Conservation (phyloP, 192 early-diverging fungal species). For the Coemansia sp. region DNA sequence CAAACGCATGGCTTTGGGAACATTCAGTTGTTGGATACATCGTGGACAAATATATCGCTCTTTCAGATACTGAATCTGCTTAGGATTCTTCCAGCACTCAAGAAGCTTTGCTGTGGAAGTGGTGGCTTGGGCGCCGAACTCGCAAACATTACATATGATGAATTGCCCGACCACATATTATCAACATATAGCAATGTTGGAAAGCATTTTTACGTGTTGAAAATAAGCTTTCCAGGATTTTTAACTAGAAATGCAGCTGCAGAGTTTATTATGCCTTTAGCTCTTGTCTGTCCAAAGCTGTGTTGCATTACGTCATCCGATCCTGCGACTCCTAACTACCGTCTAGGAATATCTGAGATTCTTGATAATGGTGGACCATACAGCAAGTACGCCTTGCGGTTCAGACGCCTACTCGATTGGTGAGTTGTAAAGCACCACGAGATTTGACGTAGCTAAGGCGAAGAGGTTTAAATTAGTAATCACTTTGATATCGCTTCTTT, state of each 20-base stretch:
- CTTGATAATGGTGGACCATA: neutral
- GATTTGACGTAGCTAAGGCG: too few relatives aligned
- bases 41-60: neutral
- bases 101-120: neutral
- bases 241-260: neutral
- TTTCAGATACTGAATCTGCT: neutral
- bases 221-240: neutral
- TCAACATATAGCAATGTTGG: neutral
- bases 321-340: neutral
- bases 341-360: neutral
- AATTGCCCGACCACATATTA: neutral
- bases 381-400: neutral
- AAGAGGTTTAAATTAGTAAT: neutral
- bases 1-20: neutral
- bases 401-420: neutral
- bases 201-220: neutral
- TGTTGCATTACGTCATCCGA: neutral
- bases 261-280: neutral
- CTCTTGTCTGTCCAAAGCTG: neutral
- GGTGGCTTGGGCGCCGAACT: neutral
- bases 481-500: too few relatives aligned
- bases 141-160: neutral
- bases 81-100: neutral
- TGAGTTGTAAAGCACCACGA: neutral
- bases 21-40: neutral